These are phyloP conservation scores for Drechmeria coniospora DNA, from an alignment of 2,329 filamentous ascomycete species.

Conservation along the genomic window DNA sequence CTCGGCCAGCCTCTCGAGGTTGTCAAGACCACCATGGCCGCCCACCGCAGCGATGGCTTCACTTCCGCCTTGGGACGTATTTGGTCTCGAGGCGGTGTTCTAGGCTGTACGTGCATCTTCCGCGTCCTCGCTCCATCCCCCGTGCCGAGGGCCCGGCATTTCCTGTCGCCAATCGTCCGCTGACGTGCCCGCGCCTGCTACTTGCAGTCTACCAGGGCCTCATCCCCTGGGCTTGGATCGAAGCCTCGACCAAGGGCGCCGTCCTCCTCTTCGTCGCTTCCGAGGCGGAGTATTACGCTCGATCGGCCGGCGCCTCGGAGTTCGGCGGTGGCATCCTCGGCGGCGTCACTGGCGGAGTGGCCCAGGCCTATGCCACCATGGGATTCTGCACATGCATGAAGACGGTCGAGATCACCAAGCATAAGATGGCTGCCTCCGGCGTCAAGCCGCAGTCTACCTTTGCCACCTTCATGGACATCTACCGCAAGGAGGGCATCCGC, in stretches of 20 bases:
- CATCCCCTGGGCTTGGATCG: conserved; percentile 99
- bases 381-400: conserved; percentile 99
- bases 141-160: background rate
- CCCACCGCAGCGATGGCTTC: conserved; percentile 84
- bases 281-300: conserved; percentile 92
- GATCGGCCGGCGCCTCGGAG: conserved; percentile 64
- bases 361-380: conserved; percentile 98
- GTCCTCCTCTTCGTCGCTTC: conserved; percentile 98
- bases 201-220: conserved; percentile 93
- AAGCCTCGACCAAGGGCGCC: conserved; percentile 97
- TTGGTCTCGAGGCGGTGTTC: conserved; percentile 82
- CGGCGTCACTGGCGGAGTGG: conserved; percentile 86
- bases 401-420: conserved; percentile 98
- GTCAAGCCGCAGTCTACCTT: conserved; percentile 82
- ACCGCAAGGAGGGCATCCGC: conserved; percentile 78
- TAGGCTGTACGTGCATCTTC: conserved; percentile 63
- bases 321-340: conserved; percentile 81
- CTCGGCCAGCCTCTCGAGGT: conserved; percentile 80
- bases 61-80: conserved; percentile 66
- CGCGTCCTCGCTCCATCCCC: background rate
- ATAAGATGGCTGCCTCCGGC: conserved; percentile 77
- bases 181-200: conserved; percentile 1
- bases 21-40: conserved; percentile 98
- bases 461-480: conserved; percentile 93
- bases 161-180: conserved; percentile 3